A percentile compares a stretch with the other conserved stretches of the same genome.
These are phyloP conservation scores for Tylopilus sp. DNA, from an alignment of 768 basidiomycete genomes.

Conservation along the genomic window DNA sequence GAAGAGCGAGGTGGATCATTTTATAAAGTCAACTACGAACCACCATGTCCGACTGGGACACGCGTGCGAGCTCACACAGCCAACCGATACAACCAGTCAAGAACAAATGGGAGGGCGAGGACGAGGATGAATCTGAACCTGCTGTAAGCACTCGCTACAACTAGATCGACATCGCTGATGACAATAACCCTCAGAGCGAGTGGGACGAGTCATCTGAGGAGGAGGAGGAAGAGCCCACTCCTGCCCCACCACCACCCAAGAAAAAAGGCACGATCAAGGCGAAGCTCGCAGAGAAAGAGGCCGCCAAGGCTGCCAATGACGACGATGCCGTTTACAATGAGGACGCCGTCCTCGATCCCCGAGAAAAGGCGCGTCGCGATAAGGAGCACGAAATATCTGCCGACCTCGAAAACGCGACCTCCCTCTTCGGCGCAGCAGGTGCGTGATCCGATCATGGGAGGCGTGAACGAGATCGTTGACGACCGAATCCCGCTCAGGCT, in stretches of 20 bases:
- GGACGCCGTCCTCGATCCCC: slow-evolving; percentile 74
- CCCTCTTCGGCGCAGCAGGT: slow-evolving; percentile 76
- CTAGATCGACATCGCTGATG: slow-evolving; percentile 6
- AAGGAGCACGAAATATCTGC: slow-evolving; percentile 81
- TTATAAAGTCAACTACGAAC: background rate
- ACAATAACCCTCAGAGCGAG: slow-evolving; percentile 65
- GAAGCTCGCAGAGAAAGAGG: slow-evolving; percentile 91
- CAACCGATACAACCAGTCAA: slow-evolving; percentile 33
- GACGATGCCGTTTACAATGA: slow-evolving; percentile 56
- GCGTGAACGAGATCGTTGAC: background rate
- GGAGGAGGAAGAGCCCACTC: slow-evolving; percentile 56
- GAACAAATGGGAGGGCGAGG: slow-evolving; percentile 88
- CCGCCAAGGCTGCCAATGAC: slow-evolving; percentile 53
- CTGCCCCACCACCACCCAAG: slow-evolving; percentile 64
- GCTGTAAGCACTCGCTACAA: slow-evolving; percentile 48
- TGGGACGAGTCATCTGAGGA: slow-evolving; percentile 77
- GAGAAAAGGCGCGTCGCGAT: slow-evolving; percentile 72
- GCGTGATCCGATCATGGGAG: background rate
- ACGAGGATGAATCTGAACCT: slow-evolving; percentile 77
- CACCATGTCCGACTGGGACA: slow-evolving; percentile 50
- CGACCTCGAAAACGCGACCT: slow-evolving; percentile 82
- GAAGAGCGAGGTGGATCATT: slow-evolving; percentile 52
- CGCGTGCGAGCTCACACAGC: slow-evolving; percentile 30
- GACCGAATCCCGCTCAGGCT: slow-evolving; percentile 39
- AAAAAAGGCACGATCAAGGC: slow-evolving; percentile 92